Base-by-base conservation (phyloP, 1,284 basidiomycete genomes). In the Boletellus deceptivus region DNA sequence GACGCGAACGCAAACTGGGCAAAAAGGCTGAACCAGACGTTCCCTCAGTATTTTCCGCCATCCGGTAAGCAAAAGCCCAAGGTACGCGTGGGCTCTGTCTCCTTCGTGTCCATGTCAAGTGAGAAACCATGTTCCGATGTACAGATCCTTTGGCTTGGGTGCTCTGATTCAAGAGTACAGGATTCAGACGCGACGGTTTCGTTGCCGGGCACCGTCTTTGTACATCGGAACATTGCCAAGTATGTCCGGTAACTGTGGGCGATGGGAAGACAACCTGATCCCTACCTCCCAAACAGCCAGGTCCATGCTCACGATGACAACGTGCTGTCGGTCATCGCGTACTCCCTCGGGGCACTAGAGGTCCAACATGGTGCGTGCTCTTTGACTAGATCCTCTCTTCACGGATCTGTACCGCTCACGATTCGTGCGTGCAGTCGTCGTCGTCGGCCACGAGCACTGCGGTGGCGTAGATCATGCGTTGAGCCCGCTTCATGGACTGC, bases 61-160 rank as follows among this genome's bases (percentile, higher is more conserved):
- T 48, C 46, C 2, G 44, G 2, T 3, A 43, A 41, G 18, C 62
- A 64, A 38, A 43, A 22, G 1, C 62, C 65, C 16, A 67, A 63
- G 49, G 62, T 59, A 39, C 8, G 54, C 20, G 16, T 14, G 13
- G 17, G 17, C 25, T 31, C 10, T 9, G n/a, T 35, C 33, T 25
- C n/a, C 37, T 29, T 9, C 29, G 29, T 17, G 9, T 14, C 14
- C 7, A 8, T 13, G 16, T 49, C 20, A 38, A 46, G 13, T 31
- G n/a, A 2, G 17, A 7, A 16, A 10, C 13, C 4, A 18, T 4
- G 29, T 2, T 18, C 3, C n/a, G 13, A 43, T 5, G 8, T 6
- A 3, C n/a, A 78, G 68, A 55, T 75, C 31, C 72, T 83, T 46
- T 84, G 82, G 82, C 68, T 84, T 44, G 81, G 79, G 8, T 79